Percentiles rank a stretch among this genome's conserved stretches.
These are phyloP conservation scores for Helicocarpus griseus DNA, from an alignment of 2,329 filamentous ascomycete species.

Conservation along the genomic window DNA sequence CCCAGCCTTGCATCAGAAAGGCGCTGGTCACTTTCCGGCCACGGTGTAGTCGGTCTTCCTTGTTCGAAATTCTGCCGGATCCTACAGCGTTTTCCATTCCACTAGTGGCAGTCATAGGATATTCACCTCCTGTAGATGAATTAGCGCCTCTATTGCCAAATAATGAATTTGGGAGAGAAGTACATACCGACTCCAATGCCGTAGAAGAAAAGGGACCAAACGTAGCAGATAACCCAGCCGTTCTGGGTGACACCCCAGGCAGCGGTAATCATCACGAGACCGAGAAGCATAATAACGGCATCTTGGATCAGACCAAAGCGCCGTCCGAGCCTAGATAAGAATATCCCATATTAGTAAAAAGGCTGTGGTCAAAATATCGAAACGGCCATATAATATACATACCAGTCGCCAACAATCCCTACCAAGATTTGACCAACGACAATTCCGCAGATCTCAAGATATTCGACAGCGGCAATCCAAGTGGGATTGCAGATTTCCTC, in stretches of 20 bases:
- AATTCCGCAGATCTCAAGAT: conserved; percentile 89
- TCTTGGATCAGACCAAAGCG: conserved; percentile 95
- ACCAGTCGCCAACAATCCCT: conserved; percentile 66
- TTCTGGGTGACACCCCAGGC: conserved; percentile 80
- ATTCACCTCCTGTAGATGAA: conserved; percentile 64
- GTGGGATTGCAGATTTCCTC: conserved; percentile 59
- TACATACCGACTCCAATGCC: conserved; percentile 46
- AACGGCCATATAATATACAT: conserved; percentile 14
- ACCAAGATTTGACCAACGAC: conserved; percentile 88
- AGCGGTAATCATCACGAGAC: conserved; percentile 82
- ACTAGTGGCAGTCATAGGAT: conserved; percentile 92
- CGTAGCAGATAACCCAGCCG: conserved; percentile 96
- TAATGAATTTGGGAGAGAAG: conserved; percentile 3
- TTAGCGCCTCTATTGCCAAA: neutral
- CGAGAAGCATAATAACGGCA: conserved; percentile 86
- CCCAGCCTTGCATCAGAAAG: conserved; percentile 98
- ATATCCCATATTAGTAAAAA: neutral
- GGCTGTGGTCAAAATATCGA: conserved; percentile 14
- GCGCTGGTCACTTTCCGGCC: conserved; percentile 91
- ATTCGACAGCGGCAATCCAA: conserved; percentile 78
- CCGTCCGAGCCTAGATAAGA: conserved; percentile 60
- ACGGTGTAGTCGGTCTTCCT: conserved; percentile 87
- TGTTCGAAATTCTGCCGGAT: conserved; percentile 78
- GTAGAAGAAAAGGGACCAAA: conserved; percentile 90
- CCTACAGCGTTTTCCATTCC: conserved; percentile 87